Evolutionary conservation across 257 asterid species (phyloP).

Genomic region (Sherardia arvensis): DNA sequence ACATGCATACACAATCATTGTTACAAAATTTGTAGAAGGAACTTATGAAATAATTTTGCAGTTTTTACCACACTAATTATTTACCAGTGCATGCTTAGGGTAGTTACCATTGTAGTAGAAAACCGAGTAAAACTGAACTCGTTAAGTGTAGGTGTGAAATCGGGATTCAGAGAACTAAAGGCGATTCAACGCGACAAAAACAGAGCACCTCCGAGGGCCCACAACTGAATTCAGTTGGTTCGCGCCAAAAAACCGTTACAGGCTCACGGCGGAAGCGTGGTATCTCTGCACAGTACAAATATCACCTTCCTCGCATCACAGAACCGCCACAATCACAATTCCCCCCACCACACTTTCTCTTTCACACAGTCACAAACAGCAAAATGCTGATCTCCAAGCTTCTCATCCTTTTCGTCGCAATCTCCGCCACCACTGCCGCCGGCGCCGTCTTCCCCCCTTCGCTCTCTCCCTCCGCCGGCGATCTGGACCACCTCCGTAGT

Average conservation of each 20-base stretch:
- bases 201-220: background rate
- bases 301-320: background rate
- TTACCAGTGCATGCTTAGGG: too few relatives aligned
- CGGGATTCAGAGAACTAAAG: background rate
- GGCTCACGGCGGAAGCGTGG: background rate
- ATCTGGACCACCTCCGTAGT: constrained; percentile 17
- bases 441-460: constrained; percentile 26
- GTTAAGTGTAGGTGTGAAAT: background rate
- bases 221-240: constrained; percentile 15
- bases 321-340: background rate
- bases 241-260: constrained; percentile 24
- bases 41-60: too few relatives aligned
- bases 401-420: constrained; percentile 20
- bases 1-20: too few relatives aligned
- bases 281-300: background rate
- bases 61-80: too few relatives aligned
- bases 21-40: too few relatives aligned
- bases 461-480: constrained; percentile 31
- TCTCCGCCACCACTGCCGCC: constrained; percentile 13
- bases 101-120: too few relatives aligned
- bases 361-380: background rate
- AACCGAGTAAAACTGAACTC: background rate
- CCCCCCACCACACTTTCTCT: constrained; percentile 1
- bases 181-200: background rate
- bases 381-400: constrained; percentile 47